A percentile compares a stretch with the other conserved stretches of the same genome.
These are phyloP conservation scores for Hypoxylon sp. DNA, from an alignment of 2,329 filamentous ascomycete species.

Conservation along the genomic window DNA sequence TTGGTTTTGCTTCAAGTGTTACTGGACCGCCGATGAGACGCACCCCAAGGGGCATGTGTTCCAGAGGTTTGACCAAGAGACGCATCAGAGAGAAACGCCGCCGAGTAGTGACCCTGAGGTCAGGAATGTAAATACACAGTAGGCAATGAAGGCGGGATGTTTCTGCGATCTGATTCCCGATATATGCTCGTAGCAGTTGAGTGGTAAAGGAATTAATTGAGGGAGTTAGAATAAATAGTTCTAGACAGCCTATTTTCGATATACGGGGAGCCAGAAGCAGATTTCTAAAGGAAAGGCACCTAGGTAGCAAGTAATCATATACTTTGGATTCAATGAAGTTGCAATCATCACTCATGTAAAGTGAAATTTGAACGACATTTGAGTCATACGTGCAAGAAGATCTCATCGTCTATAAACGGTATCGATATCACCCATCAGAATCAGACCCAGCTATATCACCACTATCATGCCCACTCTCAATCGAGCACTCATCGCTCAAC, in stretches of 20 bases:
- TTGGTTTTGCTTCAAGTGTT: slow-evolving; percentile 35
- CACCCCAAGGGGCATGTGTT: slow-evolving; percentile 29
- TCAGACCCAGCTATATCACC: neutral
- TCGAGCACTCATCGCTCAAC: slow-evolving; percentile 17
- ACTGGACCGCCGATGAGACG: slow-evolving; percentile 18
- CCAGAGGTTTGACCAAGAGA: slow-evolving; percentile 20
- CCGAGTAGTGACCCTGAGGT: neutral
- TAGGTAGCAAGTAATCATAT: no score
- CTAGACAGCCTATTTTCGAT: no score
- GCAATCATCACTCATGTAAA: no score
- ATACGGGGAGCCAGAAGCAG: no score
- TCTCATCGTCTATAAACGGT: slow-evolving; percentile 1
- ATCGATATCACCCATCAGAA: neutral
- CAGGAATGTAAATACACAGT: neutral
- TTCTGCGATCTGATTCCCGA: neutral
- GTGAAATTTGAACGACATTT: neutral
- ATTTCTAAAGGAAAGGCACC: no score
- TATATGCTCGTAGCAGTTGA: no score
- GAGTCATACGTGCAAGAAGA: neutral
- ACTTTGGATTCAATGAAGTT: no score
- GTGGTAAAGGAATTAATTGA: no score
- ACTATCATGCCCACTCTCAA: slow-evolving; percentile 20
- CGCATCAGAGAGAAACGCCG: neutral
- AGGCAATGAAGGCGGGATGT: neutral
- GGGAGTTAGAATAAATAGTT: no score